These are phyloP conservation scores for Microdochium nivale DNA, from an alignment of 2,329 filamentous ascomycete genomes.

Conservation along the genomic window DNA sequence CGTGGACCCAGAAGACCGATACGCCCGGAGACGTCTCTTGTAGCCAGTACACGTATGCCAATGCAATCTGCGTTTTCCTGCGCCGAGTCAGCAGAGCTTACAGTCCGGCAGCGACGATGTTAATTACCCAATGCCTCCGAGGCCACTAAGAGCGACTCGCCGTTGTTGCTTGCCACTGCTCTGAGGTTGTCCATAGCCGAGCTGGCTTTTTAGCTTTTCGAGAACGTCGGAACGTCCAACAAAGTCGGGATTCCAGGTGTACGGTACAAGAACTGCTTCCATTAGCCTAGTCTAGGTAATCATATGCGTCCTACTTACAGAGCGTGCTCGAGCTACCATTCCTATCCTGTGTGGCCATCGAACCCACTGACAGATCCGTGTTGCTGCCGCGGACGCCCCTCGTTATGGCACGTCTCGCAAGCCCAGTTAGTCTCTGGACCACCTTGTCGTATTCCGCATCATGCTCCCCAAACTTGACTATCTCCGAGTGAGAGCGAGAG, in stretches of 20 bases:
- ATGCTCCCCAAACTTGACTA: conserved; percentile 14
- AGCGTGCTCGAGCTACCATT: not conserved
- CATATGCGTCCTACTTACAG: not conserved
- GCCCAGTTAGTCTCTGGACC: not conserved
- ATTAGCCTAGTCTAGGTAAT: not conserved
- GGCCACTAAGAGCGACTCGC: conserved; percentile 10
- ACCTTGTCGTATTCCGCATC: conserved; percentile 7
- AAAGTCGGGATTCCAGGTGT: conserved; percentile 6
- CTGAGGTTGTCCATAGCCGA: not conserved
- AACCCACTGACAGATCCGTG: not conserved
- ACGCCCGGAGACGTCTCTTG: conserved; percentile 7
- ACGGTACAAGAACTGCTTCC: conserved; percentile 8
- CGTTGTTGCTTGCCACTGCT: conserved; percentile 2
- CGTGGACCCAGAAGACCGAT: conserved; percentile 25
- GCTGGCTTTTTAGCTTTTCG: conserved; percentile 2
- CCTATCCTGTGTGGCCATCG: not conserved
- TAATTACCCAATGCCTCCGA: conserved; percentile 15
- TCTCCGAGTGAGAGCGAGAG: conserved; percentile 8
- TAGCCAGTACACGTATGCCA: conserved; percentile 17
- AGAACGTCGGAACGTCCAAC: conserved; percentile 6
- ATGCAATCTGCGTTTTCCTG: conserved; percentile 23
- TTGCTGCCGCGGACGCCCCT: not conserved
- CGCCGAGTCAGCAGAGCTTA: conserved; percentile 2
- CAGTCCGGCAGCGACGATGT: not conserved
- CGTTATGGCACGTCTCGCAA: not conserved